A percentile compares a stretch with the other conserved stretches of the same genome.
Evolutionary conservation across 2,329 filamentous ascomycete species (phyloP).

Genomic region (Elsinoe fawcettii): DNA sequence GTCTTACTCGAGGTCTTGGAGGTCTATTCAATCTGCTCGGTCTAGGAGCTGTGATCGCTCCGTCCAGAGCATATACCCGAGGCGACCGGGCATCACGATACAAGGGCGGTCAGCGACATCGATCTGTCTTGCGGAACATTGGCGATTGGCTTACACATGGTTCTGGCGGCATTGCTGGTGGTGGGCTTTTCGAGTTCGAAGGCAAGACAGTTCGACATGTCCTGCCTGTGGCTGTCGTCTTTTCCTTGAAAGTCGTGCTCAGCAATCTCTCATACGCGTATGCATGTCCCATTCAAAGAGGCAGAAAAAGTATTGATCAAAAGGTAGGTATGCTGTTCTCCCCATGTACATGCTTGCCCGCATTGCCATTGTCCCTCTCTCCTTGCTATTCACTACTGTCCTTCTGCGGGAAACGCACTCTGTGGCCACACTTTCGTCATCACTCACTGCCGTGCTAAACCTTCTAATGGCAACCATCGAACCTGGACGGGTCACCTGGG

Average conservation of each 20-base stretch:
- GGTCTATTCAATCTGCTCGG: constrained; percentile 36
- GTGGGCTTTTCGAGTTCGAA: constrained; percentile 48
- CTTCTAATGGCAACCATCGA: constrained; percentile 43
- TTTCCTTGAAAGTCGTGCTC: constrained; percentile 43
- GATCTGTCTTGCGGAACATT: constrained; percentile 21
- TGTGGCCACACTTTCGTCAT: constrained; percentile 42
- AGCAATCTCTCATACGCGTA: constrained; percentile 50
- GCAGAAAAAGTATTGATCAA: not conserved
- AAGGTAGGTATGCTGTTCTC: constrained; percentile 41
- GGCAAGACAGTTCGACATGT: constrained; percentile 40
- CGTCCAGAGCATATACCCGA: constrained; percentile 26
- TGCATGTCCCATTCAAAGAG: constrained; percentile 17
- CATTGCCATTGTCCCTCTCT: constrained; percentile 44
- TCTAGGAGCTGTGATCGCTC: constrained; percentile 39
- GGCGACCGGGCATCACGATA: constrained; percentile 19
- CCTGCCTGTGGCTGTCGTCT: constrained; percentile 43
- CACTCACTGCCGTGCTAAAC: constrained; percentile 44
- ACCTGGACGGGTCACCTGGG: constrained; percentile 43
- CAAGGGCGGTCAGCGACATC: constrained; percentile 21
- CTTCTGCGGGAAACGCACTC: constrained; percentile 41
- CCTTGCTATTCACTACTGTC: constrained; percentile 42
- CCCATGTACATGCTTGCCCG: constrained; percentile 47
- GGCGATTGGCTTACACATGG: constrained; percentile 33
- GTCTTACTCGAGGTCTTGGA: constrained; percentile 40
- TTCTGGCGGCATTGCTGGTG: constrained; percentile 45